Conservation (phyloP, 106 monocot species). For the Xerophyta viscosa region DNA sequence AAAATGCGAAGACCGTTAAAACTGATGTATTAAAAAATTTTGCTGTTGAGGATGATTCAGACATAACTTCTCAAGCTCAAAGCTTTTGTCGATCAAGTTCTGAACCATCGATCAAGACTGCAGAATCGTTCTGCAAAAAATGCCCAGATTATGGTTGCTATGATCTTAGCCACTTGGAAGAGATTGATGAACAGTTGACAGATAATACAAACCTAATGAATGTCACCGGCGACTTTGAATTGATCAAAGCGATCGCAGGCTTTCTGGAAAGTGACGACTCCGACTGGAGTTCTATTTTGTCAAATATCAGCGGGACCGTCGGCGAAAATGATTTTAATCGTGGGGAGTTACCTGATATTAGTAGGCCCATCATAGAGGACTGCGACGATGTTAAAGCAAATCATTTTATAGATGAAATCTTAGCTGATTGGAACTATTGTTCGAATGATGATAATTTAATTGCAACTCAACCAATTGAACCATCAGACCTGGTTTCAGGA, state of each 20-base stretch:
- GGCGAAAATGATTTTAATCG: too few relatives aligned
- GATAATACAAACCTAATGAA: constrained; percentile 2
- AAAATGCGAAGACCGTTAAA: constrained; percentile 9
- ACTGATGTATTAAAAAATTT: constrained; percentile 11
- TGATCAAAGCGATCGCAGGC: too few relatives aligned
- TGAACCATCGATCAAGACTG: background rate
- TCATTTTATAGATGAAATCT: constrained; percentile 19
- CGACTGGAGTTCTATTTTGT: too few relatives aligned
- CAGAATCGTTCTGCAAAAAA: background rate
- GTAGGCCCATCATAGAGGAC: too few relatives aligned
- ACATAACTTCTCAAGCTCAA: background rate
- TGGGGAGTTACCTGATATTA: too few relatives aligned
- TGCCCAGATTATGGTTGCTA: background rate
- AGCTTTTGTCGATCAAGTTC: background rate
- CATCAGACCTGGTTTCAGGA: constrained; percentile 16
- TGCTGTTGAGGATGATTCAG: constrained; percentile 8
- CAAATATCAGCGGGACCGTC: too few relatives aligned
- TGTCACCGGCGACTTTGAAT: background rate
- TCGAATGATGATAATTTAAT: constrained; percentile 20
- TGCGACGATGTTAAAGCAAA: too few relatives aligned
- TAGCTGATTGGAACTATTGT: constrained; percentile 15
- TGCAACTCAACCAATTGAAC: constrained; percentile 3
- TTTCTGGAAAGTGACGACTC: too few relatives aligned
- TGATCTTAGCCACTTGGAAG: background rate
- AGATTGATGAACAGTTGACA: background rate